These are phyloP conservation scores for Talaromyces verruculosus DNA, from an alignment of 2,329 filamentous ascomycete species.

Conservation along the genomic window DNA sequence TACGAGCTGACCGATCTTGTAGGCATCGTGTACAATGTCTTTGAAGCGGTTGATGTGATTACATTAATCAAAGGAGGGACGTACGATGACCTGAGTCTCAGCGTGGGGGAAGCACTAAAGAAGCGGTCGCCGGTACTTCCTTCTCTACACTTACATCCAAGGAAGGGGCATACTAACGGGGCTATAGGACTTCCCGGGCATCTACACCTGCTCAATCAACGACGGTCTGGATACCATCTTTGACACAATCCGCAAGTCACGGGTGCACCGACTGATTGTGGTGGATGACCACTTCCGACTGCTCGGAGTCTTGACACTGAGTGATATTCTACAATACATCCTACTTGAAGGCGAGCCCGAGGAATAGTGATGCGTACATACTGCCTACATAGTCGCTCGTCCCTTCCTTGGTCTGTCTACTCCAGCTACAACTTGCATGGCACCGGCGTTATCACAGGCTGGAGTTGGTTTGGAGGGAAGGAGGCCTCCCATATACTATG, in stretches of 20 bases:
- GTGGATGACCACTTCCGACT: constrained; percentile 87
- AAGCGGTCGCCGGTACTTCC: constrained; percentile 70
- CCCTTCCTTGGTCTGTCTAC: constrained; percentile 10
- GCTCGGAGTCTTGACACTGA: constrained; percentile 86
- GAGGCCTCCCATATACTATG: not conserved
- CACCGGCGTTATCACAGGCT: constrained; percentile 33
- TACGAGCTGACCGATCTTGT: constrained; percentile 2
- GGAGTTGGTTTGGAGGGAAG: not conserved
- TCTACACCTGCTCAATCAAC: constrained; percentile 90
- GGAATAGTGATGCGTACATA: constrained; percentile 37
- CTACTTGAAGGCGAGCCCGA: constrained; percentile 74
- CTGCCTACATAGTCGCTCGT: constrained; percentile 3
- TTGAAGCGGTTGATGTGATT: constrained; percentile 96
- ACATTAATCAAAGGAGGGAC: constrained; percentile 89
- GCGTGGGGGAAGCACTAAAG: constrained; percentile 83
- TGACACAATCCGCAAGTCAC: constrained; percentile 90
- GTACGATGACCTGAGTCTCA: constrained; percentile 85
- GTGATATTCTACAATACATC: constrained; percentile 94
- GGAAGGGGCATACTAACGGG: constrained; percentile 17
- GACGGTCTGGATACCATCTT: constrained; percentile 95
- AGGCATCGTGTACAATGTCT: constrained; percentile 84
- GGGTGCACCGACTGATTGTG: constrained; percentile 89
- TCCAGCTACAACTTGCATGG: constrained; percentile 30
- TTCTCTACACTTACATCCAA: constrained; percentile 9
- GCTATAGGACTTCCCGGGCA: constrained; percentile 79